Percentiles rank a stretch among this genome's conserved stretches.
phyloP scores from a whole-genome alignment of 2,329 filamentous ascomycete species.

The Cladosporium sp. region DNA sequence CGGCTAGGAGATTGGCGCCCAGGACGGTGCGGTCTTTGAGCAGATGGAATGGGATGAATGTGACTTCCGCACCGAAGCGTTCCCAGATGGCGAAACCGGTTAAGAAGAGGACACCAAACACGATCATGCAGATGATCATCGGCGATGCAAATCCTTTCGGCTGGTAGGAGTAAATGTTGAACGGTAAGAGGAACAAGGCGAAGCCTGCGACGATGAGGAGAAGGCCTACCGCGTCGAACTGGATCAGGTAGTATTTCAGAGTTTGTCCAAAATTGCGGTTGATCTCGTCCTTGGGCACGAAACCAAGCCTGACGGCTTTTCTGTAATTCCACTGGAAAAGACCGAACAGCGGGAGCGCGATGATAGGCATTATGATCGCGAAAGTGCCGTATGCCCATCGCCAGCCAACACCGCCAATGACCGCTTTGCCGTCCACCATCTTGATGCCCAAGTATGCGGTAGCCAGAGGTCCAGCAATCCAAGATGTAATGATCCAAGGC shows the following conservation, averaged over 20 bases:
- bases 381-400: slow-evolving; percentile 67
- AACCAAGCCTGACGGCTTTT: slow-evolving; percentile 55
- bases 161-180: slow-evolving; percentile 48
- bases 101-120: slow-evolving; percentile 35
- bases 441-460: slow-evolving; percentile 19
- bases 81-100: slow-evolving; percentile 38
- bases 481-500: slow-evolving; percentile 64
- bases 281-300: slow-evolving; percentile 43
- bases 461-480: slow-evolving; percentile 46
- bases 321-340: slow-evolving; percentile 57
- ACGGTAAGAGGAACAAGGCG: slow-evolving; percentile 62
- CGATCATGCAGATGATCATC: slow-evolving; percentile 39
- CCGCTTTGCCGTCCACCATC: not conserved
- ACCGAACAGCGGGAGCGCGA: slow-evolving; percentile 56
- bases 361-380: slow-evolving; percentile 58
- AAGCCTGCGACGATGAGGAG: slow-evolving; percentile 59
- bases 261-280: slow-evolving; percentile 47
- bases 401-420: slow-evolving; percentile 40
- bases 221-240: slow-evolving; percentile 64
- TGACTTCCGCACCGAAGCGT: slow-evolving; percentile 34
- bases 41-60: slow-evolving; percentile 44
- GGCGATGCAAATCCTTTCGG: slow-evolving; percentile 31
- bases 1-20: slow-evolving; percentile 49
- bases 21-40: slow-evolving; percentile 48
- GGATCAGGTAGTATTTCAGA: slow-evolving; percentile 51